These are phyloP conservation scores for Ophiostoma australiae DNA, from an alignment of 2,329 filamentous ascomycete species.

Conservation along the genomic window DNA sequence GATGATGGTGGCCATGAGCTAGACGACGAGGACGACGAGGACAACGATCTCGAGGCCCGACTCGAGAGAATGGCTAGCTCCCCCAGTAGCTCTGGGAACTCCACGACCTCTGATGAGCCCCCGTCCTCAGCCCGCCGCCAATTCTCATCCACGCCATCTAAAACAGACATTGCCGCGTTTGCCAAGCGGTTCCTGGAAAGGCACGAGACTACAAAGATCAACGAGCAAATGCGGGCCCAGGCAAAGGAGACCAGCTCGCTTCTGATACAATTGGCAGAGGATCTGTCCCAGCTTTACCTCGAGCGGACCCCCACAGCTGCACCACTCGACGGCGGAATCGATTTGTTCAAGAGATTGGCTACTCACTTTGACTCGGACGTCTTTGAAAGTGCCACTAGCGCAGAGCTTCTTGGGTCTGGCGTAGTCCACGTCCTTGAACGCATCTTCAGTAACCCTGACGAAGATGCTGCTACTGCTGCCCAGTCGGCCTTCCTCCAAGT, in stretches of 20 bases:
- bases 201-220: slow-evolving; percentile 71
- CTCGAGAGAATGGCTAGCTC: slow-evolving; percentile 52
- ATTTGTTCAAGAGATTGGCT: slow-evolving; percentile 70
- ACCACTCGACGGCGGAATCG: slow-evolving; percentile 49
- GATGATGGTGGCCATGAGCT: slow-evolving; percentile 48
- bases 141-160: slow-evolving; percentile 51
- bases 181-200: slow-evolving; percentile 79
- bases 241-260: slow-evolving; percentile 69
- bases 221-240: slow-evolving; percentile 70
- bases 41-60: background rate
- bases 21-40: slow-evolving; percentile 50
- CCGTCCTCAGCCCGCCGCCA: slow-evolving; percentile 44
- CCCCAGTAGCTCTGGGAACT: slow-evolving; percentile 60
- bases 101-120: slow-evolving; percentile 59
- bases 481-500: slow-evolving; percentile 82
- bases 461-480: slow-evolving; percentile 58
- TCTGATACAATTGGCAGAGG: slow-evolving; percentile 64
- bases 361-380: slow-evolving; percentile 84
- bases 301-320: slow-evolving; percentile 45
- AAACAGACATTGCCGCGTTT: slow-evolving; percentile 67
- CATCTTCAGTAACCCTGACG: slow-evolving; percentile 70
- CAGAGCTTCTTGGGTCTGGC: slow-evolving; percentile 84
- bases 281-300: slow-evolving; percentile 69
- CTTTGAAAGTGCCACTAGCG: slow-evolving; percentile 89
- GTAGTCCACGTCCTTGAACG: slow-evolving; percentile 79